Evolutionary conservation across 2,329 filamentous ascomycete genomes (phyloP).

Genomic region (Diaporthe australafricana): DNA sequence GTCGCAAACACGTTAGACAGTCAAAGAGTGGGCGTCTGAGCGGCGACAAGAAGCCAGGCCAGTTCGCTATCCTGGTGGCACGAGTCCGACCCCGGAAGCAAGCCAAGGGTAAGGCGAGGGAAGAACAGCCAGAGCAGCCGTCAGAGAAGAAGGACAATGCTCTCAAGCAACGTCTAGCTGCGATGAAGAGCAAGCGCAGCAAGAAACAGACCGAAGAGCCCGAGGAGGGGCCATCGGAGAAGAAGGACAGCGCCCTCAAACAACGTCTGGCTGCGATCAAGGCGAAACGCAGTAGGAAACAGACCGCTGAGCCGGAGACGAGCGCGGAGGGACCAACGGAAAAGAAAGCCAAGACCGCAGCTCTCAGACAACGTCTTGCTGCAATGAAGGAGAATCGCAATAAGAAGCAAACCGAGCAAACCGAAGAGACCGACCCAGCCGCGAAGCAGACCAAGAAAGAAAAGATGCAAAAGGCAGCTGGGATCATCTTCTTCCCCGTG

Average conservation of each 20-base stretch:
- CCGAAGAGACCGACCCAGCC: background rate
- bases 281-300: slow-evolving; percentile 2
- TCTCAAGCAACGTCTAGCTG: slow-evolving; percentile 13
- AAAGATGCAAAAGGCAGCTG: slow-evolving; percentile 13
- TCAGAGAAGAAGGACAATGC: background rate
- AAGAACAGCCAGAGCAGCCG: background rate
- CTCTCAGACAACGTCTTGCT: slow-evolving; percentile 11
- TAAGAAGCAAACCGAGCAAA: background rate
- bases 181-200: slow-evolving; percentile 5
- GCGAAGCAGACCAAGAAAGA: slow-evolving; percentile 15
- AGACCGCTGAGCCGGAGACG: background rate
- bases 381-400: slow-evolving; percentile 4
- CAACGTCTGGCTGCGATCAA: slow-evolving; percentile 8
- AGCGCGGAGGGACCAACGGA: background rate
- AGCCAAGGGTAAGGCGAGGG: slow-evolving; percentile 1
- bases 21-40: background rate
- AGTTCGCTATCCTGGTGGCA: slow-evolving; percentile 9
- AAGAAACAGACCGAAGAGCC: background rate
- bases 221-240: background rate
- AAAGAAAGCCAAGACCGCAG: background rate
- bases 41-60: slow-evolving; percentile 11
- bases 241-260: background rate
- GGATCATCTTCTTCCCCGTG: slow-evolving; percentile 18
- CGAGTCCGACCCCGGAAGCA: background rate
- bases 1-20: slow-evolving; percentile 23